A percentile compares a stretch with the other conserved stretches of the same genome.
Evolutionary conservation across 257 asterid genomes (phyloP).

Genomic region (Nyctanthes arbortristis): DNA sequence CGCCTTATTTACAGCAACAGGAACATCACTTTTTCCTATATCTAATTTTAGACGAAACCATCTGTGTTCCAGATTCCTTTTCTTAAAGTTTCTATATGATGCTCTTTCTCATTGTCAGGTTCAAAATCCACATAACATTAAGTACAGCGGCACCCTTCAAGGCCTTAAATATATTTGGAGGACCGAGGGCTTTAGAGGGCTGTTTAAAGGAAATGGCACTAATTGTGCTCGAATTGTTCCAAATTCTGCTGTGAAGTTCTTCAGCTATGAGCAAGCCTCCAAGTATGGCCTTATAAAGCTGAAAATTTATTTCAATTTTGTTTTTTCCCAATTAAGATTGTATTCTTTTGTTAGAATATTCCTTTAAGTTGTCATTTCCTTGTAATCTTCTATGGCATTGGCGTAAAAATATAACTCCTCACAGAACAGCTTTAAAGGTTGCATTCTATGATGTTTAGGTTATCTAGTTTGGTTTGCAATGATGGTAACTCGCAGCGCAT

Average conservation of each 20-base stretch:
- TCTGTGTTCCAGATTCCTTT: not conserved
- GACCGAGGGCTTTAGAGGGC: slow-evolving; percentile 55
- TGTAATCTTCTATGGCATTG: no score
- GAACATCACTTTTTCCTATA: not conserved
- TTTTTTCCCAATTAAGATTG: not conserved
- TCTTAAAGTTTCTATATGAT: no score
- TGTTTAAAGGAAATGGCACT: slow-evolving; percentile 61
- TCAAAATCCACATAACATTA: slow-evolving; percentile 57
- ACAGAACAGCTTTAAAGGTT: no score
- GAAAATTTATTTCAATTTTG: slow-evolving; percentile 7
- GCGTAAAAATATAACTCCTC: no score
- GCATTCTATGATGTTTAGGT: not conserved
- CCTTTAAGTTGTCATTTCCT: not conserved
- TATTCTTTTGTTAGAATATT: not conserved
- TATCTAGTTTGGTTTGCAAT: not conserved
- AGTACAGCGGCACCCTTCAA: slow-evolving; percentile 52
- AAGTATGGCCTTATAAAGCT: slow-evolving; percentile 43
- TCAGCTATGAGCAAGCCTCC: slow-evolving; percentile 78
- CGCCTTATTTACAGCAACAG: not conserved
- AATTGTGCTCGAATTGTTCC: slow-evolving; percentile 61
- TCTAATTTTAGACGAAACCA: not conserved
- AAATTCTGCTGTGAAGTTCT: slow-evolving; percentile 50
- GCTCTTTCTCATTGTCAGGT: slow-evolving; percentile 35
- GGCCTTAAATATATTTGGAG: slow-evolving; percentile 58
- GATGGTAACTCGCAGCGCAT: no score